These are phyloP conservation scores for Castanea mollissima DNA, from an alignment of 306 rosid species.

Conservation along the genomic window DNA sequence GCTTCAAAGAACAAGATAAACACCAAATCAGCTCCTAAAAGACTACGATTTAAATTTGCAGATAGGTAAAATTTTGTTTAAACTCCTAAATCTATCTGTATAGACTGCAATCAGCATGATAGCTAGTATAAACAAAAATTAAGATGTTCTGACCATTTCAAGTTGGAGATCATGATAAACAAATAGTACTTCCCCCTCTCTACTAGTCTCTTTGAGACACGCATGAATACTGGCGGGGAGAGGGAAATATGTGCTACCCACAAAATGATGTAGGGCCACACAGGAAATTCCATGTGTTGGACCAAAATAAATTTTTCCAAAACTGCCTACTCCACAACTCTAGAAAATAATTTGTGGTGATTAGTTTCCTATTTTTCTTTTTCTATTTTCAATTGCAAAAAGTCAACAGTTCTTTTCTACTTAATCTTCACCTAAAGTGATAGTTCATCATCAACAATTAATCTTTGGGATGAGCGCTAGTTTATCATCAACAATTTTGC, in stretches of 20 bases:
- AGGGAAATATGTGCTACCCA: background rate
- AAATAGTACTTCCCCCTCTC: background rate
- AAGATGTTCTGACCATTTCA: constrained; percentile 4
- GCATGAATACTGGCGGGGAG: background rate
- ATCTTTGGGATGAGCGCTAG: too few relatives aligned
- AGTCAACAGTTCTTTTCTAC: background rate
- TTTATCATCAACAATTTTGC: background rate
- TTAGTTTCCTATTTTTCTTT: constrained; percentile 11
- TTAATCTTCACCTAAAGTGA: background rate
- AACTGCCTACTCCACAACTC: background rate
- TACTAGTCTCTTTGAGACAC: background rate
- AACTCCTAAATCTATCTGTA: constrained; percentile 6
- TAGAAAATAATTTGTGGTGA: constrained; percentile 14
- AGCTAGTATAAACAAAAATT: background rate
- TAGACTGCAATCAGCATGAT: background rate
- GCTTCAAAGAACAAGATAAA: constrained; percentile 61
- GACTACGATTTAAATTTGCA: constrained; percentile 55
- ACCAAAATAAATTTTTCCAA: background rate
- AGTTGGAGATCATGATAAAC: background rate
- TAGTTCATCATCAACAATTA: too few relatives aligned
- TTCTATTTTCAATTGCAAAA: constrained; percentile 1
- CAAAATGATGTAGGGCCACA: background rate
- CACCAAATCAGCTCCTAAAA: constrained; percentile 47
- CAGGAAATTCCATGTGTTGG: background rate
- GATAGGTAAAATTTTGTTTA: constrained; percentile 55